Evolutionary conservation across 2,329 filamentous ascomycete species (phyloP).

Genomic region (Dothistroma pini): DNA sequence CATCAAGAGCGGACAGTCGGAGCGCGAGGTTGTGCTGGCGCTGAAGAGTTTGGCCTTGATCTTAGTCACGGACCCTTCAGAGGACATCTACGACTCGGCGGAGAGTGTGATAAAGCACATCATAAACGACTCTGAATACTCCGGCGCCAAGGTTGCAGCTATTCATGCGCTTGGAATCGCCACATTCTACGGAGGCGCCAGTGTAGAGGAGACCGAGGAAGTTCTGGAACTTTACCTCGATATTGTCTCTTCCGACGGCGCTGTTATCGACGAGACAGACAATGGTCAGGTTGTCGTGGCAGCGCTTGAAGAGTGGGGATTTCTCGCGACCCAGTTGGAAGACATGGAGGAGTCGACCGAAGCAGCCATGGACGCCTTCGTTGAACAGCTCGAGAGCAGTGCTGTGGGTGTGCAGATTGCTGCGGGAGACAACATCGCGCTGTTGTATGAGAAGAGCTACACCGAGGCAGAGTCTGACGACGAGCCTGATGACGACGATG

Average conservation of each 20-base stretch:
- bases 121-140: constrained; percentile 64
- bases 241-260: constrained; percentile 75
- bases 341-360: constrained; percentile 70
- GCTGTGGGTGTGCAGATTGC: constrained; percentile 71
- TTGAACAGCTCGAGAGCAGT: constrained; percentile 77
- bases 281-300: constrained; percentile 67
- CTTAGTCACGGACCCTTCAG: constrained; percentile 62
- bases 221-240: constrained; percentile 72
- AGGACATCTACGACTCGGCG: constrained; percentile 62
- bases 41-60: constrained; percentile 70
- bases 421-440: constrained; percentile 74
- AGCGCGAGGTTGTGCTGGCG: constrained; percentile 66
- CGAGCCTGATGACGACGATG: constrained; percentile 38
- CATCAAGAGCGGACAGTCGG: constrained; percentile 64
- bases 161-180: constrained; percentile 72
- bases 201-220: constrained; percentile 62
- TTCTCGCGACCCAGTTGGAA: constrained; percentile 72
- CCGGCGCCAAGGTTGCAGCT: constrained; percentile 62
- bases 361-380: constrained; percentile 71
- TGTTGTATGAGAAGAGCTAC: constrained; percentile 73
- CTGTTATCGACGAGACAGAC: constrained; percentile 67
- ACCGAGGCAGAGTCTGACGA: constrained; percentile 58
- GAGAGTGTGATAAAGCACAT: constrained; percentile 57
- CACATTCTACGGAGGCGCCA: constrained; percentile 71
- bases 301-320: constrained; percentile 73